A percentile compares a stretch with the other conserved stretches of the same genome.
Evolutionary conservation across 1,139 yeast species (phyloP).

Genomic region (Yamadazyma sp.): DNA sequence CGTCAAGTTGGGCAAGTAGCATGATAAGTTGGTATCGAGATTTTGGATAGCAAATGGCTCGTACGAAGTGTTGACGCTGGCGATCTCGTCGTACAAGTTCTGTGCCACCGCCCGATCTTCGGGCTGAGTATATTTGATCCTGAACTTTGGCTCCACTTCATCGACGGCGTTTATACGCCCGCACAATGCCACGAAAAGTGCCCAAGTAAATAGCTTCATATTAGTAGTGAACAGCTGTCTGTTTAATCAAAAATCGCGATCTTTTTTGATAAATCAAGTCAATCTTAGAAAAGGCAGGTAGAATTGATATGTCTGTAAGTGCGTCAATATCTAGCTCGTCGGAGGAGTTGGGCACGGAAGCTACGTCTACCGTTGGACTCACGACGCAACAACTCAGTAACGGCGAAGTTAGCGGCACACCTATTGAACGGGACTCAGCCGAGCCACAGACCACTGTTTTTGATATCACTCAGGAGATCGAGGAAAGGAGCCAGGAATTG

Average conservation of each 20-base stretch:
- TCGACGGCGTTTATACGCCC: neutral
- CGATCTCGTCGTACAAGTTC: slow-evolving; percentile 12
- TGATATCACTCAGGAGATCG: slow-evolving; percentile 53
- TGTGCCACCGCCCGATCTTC: neutral
- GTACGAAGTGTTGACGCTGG: slow-evolving; percentile 18
- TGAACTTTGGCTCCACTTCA: slow-evolving; percentile 9
- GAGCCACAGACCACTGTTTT: slow-evolving; percentile 34
- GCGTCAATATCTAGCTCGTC: slow-evolving; percentile 4
- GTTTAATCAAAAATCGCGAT: neutral
- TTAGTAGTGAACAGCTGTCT: neutral
- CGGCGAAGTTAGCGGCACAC: slow-evolving; percentile 10
- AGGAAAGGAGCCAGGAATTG: slow-evolving; percentile 36
- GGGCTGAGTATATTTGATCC: slow-evolving; percentile 14
- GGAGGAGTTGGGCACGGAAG: slow-evolving; percentile 7
- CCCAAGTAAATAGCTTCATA: too few relatives aligned
- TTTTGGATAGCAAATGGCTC: slow-evolving; percentile 20
- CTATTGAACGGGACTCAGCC: neutral
- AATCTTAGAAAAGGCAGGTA: neutral
- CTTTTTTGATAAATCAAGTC: too few relatives aligned
- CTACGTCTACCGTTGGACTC: slow-evolving; percentile 11
- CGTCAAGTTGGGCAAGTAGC: slow-evolving; percentile 21
- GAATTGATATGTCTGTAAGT: neutral
- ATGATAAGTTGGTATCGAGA: slow-evolving; percentile 15
- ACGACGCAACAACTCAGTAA: slow-evolving; percentile 13
- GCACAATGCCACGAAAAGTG: too few relatives aligned